Evolutionary conservation across 2,329 filamentous ascomycete genomes (phyloP).

Genomic region (Cadophora gregata): DNA sequence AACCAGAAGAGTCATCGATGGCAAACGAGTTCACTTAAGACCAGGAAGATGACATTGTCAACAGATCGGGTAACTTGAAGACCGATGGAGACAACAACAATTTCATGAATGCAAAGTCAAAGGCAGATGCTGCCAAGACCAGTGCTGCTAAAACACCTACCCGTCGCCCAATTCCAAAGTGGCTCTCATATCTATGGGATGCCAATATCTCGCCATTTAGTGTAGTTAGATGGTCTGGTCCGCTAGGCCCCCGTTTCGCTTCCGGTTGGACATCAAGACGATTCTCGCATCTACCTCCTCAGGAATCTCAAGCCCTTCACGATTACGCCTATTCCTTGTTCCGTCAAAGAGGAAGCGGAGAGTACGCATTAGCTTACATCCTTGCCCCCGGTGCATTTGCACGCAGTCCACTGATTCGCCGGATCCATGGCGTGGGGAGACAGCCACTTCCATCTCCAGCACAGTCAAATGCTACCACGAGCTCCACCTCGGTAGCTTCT

Average conservation of each 20-base stretch:
- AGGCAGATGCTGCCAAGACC: conserved; percentile 45
- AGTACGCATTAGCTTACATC: conserved; percentile 91
- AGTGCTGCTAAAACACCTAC: conserved; percentile 45
- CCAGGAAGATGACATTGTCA: conserved; percentile 57
- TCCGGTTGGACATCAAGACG: conserved; percentile 94
- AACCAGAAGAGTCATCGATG: conserved; percentile 74
- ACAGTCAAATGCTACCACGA: not conserved
- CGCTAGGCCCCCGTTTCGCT: conserved; percentile 87
- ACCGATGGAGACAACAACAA: conserved; percentile 53
- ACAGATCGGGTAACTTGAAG: conserved; percentile 45
- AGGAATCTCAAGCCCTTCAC: conserved; percentile 85
- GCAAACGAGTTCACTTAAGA: conserved; percentile 82
- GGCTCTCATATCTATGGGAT: conserved; percentile 95
- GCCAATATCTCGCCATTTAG: conserved; percentile 96
- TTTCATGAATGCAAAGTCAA: conserved; percentile 56
- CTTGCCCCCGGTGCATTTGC: conserved; percentile 94
- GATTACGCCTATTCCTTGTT: conserved; percentile 96
- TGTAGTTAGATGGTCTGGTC: conserved; percentile 85
- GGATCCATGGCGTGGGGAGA: conserved; percentile 87
- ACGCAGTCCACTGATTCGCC: conserved; percentile 82
- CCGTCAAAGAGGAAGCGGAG: conserved; percentile 87
- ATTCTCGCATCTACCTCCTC: conserved; percentile 83
- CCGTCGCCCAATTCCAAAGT: conserved; percentile 72
- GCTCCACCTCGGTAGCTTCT: conserved; percentile 2
- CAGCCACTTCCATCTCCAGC: conserved; percentile 52